phyloP scores from a whole-genome alignment of 2,329 filamentous ascomycete species.

The Penicillium sp. region DNA sequence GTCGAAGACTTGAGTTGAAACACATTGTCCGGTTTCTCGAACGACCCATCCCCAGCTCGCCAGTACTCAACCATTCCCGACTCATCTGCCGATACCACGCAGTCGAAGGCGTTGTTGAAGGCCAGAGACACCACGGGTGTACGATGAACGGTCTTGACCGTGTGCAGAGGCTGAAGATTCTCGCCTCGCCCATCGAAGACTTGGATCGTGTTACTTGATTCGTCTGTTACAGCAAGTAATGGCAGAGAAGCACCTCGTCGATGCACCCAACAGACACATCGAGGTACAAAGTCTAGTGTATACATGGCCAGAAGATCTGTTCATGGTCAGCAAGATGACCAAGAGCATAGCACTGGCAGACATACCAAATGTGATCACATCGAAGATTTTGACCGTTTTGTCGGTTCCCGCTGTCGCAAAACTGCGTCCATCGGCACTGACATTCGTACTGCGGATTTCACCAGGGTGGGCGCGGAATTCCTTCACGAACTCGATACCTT shows the following conservation, averaged over 20 bases:
- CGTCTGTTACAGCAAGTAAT: slow-evolving; percentile 75
- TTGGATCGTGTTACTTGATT: slow-evolving; percentile 65
- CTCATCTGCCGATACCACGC: slow-evolving; percentile 83
- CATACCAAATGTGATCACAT: slow-evolving; percentile 70
- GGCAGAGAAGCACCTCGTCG: slow-evolving; percentile 81
- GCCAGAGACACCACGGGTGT: slow-evolving; percentile 77
- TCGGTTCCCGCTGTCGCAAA: slow-evolving; percentile 77
- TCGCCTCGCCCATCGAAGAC: slow-evolving; percentile 90
- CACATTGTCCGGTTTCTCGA: slow-evolving; percentile 86
- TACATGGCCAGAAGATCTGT: slow-evolving; percentile 76
- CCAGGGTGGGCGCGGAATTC: slow-evolving; percentile 89
- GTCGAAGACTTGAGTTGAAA: slow-evolving; percentile 93
- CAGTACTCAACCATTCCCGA: slow-evolving; percentile 97
- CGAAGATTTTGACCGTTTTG: slow-evolving; percentile 52
- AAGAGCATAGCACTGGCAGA: not conserved
- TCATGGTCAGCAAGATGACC: not conserved
- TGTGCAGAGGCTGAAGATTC: slow-evolving; percentile 69
- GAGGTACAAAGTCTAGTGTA: slow-evolving; percentile 68
- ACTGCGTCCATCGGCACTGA: slow-evolving; percentile 84
- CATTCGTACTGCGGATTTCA: slow-evolving; percentile 76
- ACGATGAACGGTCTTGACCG: slow-evolving; percentile 72
- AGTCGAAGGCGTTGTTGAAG: slow-evolving; percentile 85
- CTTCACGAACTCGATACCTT: slow-evolving; percentile 95
- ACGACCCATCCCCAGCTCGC: slow-evolving; percentile 66
- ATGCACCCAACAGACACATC: slow-evolving; percentile 88